A percentile compares a stretch with the other conserved stretches of the same genome.
Conservation (phyloP, 2,329 filamentous ascomycete species). For the Purpureocillium lavendulum region DNA sequence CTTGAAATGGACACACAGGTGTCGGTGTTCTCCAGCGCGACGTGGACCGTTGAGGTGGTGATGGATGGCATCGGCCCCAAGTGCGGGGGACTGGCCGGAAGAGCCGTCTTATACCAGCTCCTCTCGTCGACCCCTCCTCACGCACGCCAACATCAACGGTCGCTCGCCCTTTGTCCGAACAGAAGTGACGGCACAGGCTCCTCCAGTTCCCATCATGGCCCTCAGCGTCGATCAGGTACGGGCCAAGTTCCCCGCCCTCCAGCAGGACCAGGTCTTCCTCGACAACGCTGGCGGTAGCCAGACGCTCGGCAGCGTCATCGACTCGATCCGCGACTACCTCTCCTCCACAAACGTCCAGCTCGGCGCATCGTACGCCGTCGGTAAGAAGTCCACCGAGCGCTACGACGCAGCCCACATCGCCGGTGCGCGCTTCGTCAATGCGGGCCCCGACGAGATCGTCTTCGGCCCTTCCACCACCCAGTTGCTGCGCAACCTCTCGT, state of each 20-base stretch:
- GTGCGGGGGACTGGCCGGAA: no score
- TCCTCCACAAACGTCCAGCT: conserved; percentile 65
- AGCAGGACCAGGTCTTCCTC: conserved; percentile 60
- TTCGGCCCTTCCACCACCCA: conserved; percentile 70
- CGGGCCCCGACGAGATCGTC: conserved; percentile 57
- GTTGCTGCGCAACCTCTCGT: conserved; percentile 63
- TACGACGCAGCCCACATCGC: conserved; percentile 54
- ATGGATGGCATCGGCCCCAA: no score
- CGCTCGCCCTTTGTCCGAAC: no score
- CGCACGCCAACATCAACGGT: no score
- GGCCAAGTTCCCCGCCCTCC: conserved; percentile 59
- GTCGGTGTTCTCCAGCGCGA: no score
- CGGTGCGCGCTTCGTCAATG: conserved; percentile 64
- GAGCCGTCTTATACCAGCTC: no score
- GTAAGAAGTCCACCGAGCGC: conserved; percentile 48
- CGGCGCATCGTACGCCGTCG: conserved; percentile 58
- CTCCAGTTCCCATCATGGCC: no score
- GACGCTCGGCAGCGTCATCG: conserved; percentile 55
- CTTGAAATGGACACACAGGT: no score
- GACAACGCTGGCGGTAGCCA: conserved; percentile 77
- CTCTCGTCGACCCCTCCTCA: no score
- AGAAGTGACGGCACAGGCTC: no score
- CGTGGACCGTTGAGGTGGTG: no score
- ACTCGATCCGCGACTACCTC: conserved; percentile 59
- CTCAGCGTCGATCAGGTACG: conserved; percentile 16